A percentile compares a stretch with the other conserved stretches of the same genome.
phyloP scores from a whole-genome alignment of 208 protist species.

The Leishmania lainsoni region DNA sequence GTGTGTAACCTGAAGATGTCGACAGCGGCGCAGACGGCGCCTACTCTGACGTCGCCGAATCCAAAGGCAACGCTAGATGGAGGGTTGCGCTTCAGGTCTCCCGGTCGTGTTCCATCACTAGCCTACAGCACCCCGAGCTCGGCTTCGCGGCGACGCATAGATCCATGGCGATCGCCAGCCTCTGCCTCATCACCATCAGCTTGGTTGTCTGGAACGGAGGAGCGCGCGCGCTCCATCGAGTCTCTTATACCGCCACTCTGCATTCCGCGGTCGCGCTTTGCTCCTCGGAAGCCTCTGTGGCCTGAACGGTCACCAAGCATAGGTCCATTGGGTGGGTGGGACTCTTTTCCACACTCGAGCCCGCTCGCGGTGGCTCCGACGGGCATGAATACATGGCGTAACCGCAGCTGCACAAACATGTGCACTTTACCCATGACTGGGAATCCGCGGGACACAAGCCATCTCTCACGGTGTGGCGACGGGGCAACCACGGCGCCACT shows the following conservation, averaged over 20 bases:
- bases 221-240: not conserved
- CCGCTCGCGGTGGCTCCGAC: not conserved
- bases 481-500: not conserved
- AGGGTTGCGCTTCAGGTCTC: slow-evolving; percentile 29
- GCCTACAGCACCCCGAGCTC: slow-evolving; percentile 37
- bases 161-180: slow-evolving; percentile 6
- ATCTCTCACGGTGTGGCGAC: slow-evolving; percentile 3
- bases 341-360: not conserved
- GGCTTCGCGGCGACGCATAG: slow-evolving; percentile 12
- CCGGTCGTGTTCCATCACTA: slow-evolving; percentile 31
- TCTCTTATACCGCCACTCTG: slow-evolving; percentile 26
- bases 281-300: slow-evolving; percentile 6
- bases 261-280: slow-evolving; percentile 16
- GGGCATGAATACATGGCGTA: not conserved
- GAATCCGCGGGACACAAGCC: not conserved
- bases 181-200: not conserved
- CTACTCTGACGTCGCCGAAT: not conserved
- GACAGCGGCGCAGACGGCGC: slow-evolving; percentile 15
- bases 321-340: not conserved
- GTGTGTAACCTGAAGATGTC: not conserved
- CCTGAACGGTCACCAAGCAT: not conserved
- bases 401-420: not conserved
- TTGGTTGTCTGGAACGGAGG: not conserved
- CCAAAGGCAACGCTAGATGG: slow-evolving; percentile 13
- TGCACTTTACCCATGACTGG: slow-evolving; percentile 1